These are phyloP conservation scores for Paecilomyces niveus DNA, from an alignment of 2,329 filamentous ascomycete genomes.

Conservation along the genomic window DNA sequence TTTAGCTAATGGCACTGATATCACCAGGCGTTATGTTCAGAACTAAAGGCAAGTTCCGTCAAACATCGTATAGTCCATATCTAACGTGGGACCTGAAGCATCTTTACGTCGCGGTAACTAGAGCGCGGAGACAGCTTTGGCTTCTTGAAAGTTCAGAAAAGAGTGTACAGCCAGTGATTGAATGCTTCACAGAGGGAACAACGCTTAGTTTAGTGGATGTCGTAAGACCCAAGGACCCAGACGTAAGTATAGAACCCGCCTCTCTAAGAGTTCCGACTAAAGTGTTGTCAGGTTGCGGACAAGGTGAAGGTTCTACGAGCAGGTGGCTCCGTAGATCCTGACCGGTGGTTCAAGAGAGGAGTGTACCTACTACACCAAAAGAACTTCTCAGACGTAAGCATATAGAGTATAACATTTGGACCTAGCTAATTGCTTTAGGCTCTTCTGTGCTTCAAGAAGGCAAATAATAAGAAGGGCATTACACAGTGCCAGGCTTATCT, in stretches of 20 bases:
- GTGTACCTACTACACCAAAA: slow-evolving; percentile 13
- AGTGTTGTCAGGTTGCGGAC: slow-evolving; percentile 4
- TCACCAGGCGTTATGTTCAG: not conserved
- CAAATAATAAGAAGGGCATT: slow-evolving; percentile 7
- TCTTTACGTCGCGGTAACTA: slow-evolving; percentile 23
- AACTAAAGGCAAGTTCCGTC: not conserved
- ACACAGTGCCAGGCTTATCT: slow-evolving; percentile 7
- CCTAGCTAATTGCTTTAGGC: slow-evolving; percentile 2
- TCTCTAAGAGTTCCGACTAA: not conserved
- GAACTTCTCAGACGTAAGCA: slow-evolving; percentile 14
- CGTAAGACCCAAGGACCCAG: slow-evolving; percentile 6
- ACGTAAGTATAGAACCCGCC: not conserved
- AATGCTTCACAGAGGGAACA: slow-evolving; percentile 6
- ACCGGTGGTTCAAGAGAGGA: slow-evolving; percentile 14
- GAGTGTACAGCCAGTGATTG: slow-evolving; percentile 7
- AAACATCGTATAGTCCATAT: not conserved
- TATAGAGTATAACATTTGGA: not conserved
- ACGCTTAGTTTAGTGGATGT: slow-evolving; percentile 9
- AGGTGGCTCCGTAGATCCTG: slow-evolving; percentile 11
- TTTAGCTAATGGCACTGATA: not conserved
- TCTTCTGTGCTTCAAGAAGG: slow-evolving; percentile 11
- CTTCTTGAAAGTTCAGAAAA: slow-evolving; percentile 14
- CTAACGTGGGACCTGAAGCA: slow-evolving; percentile 11
- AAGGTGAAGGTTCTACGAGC: slow-evolving; percentile 13
- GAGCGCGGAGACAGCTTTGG: slow-evolving; percentile 16